These are phyloP conservation scores for Podaxis sp. DNA, from an alignment of 768 basidiomycete genomes.

Conservation along the genomic window DNA sequence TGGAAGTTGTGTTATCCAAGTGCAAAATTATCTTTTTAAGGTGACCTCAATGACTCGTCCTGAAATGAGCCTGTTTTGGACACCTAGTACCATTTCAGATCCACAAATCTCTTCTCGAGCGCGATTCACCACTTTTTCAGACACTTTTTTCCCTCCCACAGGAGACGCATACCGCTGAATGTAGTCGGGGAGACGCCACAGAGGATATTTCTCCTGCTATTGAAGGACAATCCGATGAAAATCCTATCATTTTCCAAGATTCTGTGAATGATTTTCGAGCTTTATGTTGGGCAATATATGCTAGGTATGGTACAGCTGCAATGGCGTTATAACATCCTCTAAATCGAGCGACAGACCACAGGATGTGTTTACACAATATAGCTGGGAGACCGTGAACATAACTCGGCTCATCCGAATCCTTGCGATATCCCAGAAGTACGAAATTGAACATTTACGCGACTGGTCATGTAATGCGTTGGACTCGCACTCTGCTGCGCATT, in stretches of 20 bases:
- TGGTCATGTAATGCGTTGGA: background rate
- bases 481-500: background rate
- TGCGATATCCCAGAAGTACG: background rate
- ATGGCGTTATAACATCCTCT: background rate
- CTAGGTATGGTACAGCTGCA: background rate
- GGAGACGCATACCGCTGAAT: too few species aligned
- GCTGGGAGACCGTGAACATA: background rate
- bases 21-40: background rate
- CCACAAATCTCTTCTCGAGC: background rate
- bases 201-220: background rate
- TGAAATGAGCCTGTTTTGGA: background rate
- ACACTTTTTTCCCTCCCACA: slow-evolving; percentile 3
- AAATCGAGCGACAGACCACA: background rate
- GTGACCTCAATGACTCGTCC: background rate
- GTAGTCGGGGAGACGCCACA: too few species aligned
- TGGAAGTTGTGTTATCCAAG: slow-evolving; percentile 3
- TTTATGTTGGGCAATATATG: slow-evolving; percentile 3
- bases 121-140: background rate
- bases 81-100: background rate
- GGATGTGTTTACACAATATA: background rate
- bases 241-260: slow-evolving; percentile 5
- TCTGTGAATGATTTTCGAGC: background rate
- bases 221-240: slow-evolving; percentile 1
- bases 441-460: background rate
- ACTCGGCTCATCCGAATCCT: background rate